Base-by-base conservation (phyloP, 305 asterid genomes). In the Rubia tinctorum region DNA sequence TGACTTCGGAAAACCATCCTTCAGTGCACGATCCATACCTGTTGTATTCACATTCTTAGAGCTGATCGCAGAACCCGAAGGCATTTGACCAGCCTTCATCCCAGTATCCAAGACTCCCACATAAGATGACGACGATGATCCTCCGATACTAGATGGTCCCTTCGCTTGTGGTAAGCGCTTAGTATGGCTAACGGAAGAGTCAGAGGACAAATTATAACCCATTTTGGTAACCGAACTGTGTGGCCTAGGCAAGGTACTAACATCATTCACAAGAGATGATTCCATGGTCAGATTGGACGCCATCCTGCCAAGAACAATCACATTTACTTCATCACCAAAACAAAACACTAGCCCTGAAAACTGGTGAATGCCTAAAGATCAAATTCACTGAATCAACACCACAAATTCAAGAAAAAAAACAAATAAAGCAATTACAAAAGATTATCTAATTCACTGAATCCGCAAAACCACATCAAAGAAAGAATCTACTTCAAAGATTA, bases 241-340 rank as follows among this genome's bases (percentile, higher is more conserved):
- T 68, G 76, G 81, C 79, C 80, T 81, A 23, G 87, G 86, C 79
- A 88, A 79, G 34, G 94, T 74, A 76, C 80, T 84, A 75, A 90
- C 81, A 70, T 89, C 96, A 68, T 85, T 90, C 18, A 79, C 89
- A 73, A 90, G 87, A 1, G 34, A 30, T 72, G 96, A 86, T 66
- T 90, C 94, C 86, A 88, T 85, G 20, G 85, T 39, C 25, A 81
- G 81, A 87, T 79, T 82, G 23, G 72, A 49, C 74, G 53, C 86
- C 84, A 81, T 73, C 25, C 79, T 34, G 67, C 61, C 59, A 53
- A 53, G 7, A 73, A 71, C 68, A 80, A 55, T 63, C 77, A 75
- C 71, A 80, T 69, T 77, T 27, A 59, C 45, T 40, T 61, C 34
- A 69, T 72, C 64, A 75, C 79, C 75, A 49, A 71, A 34, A 55